Evolutionary conservation across 345 rosid species (phyloP).

Genomic region (Turritis glabra): DNA sequence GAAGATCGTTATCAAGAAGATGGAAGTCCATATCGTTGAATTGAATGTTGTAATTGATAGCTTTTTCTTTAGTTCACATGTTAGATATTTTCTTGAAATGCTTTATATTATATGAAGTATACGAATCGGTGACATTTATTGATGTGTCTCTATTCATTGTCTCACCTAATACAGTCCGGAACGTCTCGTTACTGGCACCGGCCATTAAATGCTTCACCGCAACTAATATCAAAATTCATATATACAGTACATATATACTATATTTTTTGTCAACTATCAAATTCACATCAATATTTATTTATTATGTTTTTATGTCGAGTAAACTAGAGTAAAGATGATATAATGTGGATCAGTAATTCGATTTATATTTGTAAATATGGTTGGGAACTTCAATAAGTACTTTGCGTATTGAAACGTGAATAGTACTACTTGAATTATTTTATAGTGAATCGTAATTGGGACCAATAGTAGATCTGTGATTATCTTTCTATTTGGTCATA

Average conservation of each 20-base stretch:
- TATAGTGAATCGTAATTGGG: not conserved
- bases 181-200: conserved; percentile 18
- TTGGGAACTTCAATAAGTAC: conserved; percentile 23
- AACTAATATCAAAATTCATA: not conserved
- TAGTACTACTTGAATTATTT: not conserved
- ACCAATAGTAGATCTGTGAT: conserved; percentile 3
- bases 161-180: conserved; percentile 13
- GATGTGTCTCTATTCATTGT: not conserved
- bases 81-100: not conserved
- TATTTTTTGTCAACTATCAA: not conserved
- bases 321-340: not conserved
- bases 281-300: not conserved
- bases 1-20: conserved; percentile 8
- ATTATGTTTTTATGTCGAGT: not conserved
- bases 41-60: conserved; percentile 16
- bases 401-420: not conserved
- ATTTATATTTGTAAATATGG: conserved; percentile 8
- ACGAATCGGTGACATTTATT: conserved; percentile 35
- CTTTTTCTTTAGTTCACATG: conserved; percentile 14
- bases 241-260: not conserved
- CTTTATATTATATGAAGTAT: conserved; percentile 14
- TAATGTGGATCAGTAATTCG: not conserved
- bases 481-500: not conserved
- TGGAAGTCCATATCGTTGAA: conserved; percentile 24
- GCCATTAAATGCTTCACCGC: conserved; percentile 16